Conservation (phyloP, 116 monocot genomes). For the Cymodocea nodosa region DNA sequence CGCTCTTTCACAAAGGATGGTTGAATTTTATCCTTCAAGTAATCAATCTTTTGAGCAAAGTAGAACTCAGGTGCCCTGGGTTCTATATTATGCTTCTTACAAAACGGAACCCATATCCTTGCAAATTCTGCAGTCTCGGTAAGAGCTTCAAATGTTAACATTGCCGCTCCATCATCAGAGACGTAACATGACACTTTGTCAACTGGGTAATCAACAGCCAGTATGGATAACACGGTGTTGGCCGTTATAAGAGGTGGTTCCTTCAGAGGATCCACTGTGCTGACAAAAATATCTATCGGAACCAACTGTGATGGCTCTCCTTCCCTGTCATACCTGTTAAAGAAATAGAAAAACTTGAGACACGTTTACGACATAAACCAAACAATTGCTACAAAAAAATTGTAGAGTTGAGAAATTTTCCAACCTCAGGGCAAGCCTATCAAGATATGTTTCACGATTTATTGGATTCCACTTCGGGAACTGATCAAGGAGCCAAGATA, state of each 20-base stretch:
- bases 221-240: too few species aligned
- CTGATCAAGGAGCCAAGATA: slow-evolving; percentile 51
- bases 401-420: background rate
- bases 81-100: too few species aligned
- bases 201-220: too few species aligned
- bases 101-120: slow-evolving; percentile 36
- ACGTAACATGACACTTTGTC: too few species aligned
- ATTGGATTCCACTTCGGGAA: slow-evolving; percentile 54
- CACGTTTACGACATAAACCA: background rate
- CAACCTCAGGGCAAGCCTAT: slow-evolving; percentile 40
- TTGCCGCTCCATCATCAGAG: too few species aligned
- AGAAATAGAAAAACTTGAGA: background rate
- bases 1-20: too few species aligned
- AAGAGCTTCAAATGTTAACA: slow-evolving; percentile 32
- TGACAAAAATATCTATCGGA: too few species aligned
- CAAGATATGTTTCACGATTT: slow-evolving; percentile 50
- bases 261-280: too few species aligned
- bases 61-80: slow-evolving; percentile 43
- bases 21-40: too few species aligned
- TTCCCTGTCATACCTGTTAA: too few species aligned
- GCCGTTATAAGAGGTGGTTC: too few species aligned
- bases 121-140: slow-evolving; percentile 38
- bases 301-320: too few species aligned
- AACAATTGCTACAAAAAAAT: background rate
- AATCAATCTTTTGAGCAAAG: slow-evolving; percentile 38